These are phyloP conservation scores for Trichocladium antarcticum DNA, from an alignment of 495 filamentous ascomycete genomes.

Conservation along the genomic window DNA sequence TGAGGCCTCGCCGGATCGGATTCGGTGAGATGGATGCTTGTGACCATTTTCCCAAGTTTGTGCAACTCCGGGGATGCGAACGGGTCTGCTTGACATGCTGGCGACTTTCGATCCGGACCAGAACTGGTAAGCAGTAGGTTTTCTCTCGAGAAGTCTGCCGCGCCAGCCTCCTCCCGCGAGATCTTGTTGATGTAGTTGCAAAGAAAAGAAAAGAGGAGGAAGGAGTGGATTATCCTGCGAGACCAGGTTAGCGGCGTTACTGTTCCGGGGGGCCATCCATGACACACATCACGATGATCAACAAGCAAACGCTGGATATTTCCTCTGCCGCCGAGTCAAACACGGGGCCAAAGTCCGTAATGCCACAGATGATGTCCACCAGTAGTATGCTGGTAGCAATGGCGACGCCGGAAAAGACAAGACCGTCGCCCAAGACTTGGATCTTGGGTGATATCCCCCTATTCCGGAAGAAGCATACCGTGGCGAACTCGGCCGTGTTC, in stretches of 20 bases:
- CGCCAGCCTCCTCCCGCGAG: too few species aligned
- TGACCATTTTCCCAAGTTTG: too few species aligned
- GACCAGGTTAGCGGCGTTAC: not conserved
- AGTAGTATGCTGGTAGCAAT: not conserved
- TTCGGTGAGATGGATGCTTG: too few species aligned
- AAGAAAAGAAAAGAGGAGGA: slow-evolving; percentile 12
- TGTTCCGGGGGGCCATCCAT: too few species aligned
- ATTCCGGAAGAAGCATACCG: not conserved
- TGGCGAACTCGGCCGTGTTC: slow-evolving; percentile 14
- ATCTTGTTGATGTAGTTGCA: slow-evolving; percentile 1
- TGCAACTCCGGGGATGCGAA: too few species aligned
- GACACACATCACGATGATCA: slow-evolving; percentile 13
- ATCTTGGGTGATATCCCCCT: slow-evolving; percentile 9
- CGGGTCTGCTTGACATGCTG: too few species aligned
- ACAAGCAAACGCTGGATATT: slow-evolving; percentile 5
- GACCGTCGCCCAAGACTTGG: slow-evolving; percentile 8
- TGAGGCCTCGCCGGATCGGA: too few species aligned
- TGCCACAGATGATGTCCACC: slow-evolving; percentile 9
- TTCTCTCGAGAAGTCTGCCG: too few species aligned
- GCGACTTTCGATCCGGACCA: too few species aligned
- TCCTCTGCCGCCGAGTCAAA: slow-evolving; percentile 3
- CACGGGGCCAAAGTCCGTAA: not conserved
- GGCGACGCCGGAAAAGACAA: slow-evolving; percentile 6
- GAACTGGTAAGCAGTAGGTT: too few species aligned
- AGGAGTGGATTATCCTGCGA: slow-evolving; percentile 14